Evolutionary conservation across 106 monocot species (phyloP).

Genomic region (Posidonia australis): DNA sequence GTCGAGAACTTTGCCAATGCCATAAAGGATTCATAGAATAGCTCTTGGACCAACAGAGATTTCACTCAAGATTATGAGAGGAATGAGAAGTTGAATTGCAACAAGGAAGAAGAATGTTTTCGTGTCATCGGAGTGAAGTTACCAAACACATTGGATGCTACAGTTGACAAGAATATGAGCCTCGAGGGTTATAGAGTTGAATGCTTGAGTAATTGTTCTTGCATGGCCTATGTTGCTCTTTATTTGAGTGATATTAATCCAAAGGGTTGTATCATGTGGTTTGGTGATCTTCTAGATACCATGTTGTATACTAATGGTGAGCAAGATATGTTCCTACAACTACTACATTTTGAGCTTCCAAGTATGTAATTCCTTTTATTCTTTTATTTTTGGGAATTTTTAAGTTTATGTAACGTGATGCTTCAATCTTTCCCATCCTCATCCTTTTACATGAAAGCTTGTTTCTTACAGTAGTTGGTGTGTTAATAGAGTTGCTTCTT

Average conservation of each 20-base stretch:
- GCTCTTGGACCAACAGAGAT: neutral
- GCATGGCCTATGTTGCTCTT: conserved; percentile 10
- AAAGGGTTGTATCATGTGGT: conserved; percentile 19
- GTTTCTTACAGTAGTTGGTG: too few relatives aligned
- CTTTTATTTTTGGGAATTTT: too few relatives aligned
- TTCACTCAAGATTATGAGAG: conserved; percentile 10
- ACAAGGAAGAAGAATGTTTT: conserved; percentile 1
- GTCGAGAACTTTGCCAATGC: conserved; percentile 1
- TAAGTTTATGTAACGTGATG: too few relatives aligned
- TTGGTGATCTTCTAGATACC: conserved; percentile 11
- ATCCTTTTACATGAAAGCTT: too few relatives aligned
- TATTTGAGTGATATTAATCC: neutral
- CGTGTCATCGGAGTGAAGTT: conserved; percentile 2
- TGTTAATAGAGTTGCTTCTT: too few relatives aligned
- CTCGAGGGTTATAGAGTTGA: neutral
- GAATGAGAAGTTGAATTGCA: neutral
- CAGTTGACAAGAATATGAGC: neutral
- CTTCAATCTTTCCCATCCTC: too few relatives aligned
- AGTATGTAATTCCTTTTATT: too few relatives aligned
- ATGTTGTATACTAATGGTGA: neutral
- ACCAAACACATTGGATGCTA: neutral
- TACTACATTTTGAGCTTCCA: neutral
- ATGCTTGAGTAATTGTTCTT: conserved; percentile 19
- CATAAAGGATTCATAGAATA: neutral
- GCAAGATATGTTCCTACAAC: conserved; percentile 9